Base-by-base conservation (phyloP, 2,329 filamentous ascomycete species). In the Phaeosphaeria sp. region DNA sequence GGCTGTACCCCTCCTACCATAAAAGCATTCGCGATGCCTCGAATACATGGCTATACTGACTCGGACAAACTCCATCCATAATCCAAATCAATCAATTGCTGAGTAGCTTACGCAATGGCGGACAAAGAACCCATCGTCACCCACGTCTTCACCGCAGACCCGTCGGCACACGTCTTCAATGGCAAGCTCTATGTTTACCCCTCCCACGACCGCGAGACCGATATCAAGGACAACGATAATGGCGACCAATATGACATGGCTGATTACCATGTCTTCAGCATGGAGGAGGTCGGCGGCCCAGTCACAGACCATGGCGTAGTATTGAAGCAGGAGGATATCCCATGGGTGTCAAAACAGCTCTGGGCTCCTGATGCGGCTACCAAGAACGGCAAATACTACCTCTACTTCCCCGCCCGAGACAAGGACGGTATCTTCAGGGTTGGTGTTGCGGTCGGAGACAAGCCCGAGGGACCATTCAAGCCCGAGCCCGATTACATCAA, bases 181-280 rank as follows among this genome's bases (percentile, higher is more conserved):
- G 85, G 84, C 75, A 88, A 84, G 64, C 78, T 93, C 59, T 93
- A 92, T 81, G 86, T 93, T 78, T 93, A 93, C 80, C 90, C 91
- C 20, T 93, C 90, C 21, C 90, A 93, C 78, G 90, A 93, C 77
- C 86, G 89, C 65, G 88, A 91, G 75, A 91, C 89, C 5, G 84
- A 87, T 76, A 91, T 92, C 75, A 56, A 84, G 56, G 89, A 90
- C 82, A 93, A 93, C 80, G 90, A 93, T 82, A 92, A 92, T 83
- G 91, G 91, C 72, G 90, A 92, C 79, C 91, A 93, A 75, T 93
- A 92, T 75, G 91, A 92, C 80, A 93, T 93, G 91, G 83, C 80
- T 55, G 91, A 93, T 80, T 93, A 93, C 82, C 90, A 93, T 77
- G 91, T 93, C 74, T 88, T 93, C 77, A 88, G 85, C 64, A 79